A percentile compares a stretch with the other conserved stretches of the same genome.
phyloP scores from a whole-genome alignment of 2,329 filamentous ascomycete genomes.

The Penicillium concentricum region DNA sequence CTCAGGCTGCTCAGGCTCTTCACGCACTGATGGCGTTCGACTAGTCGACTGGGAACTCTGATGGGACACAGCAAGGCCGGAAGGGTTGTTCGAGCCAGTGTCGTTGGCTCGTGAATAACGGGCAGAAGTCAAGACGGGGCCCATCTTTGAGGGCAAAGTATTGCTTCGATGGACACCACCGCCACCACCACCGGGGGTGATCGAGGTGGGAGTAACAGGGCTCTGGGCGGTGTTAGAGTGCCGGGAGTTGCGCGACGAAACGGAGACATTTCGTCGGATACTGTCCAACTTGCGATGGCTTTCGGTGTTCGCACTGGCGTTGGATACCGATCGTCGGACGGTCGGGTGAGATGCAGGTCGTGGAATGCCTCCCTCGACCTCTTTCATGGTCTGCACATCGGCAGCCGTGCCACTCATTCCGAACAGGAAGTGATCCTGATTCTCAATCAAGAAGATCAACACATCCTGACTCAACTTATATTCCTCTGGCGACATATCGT shows the following conservation, averaged over 20 bases:
- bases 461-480: conserved; percentile 96
- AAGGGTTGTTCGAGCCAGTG: conserved; percentile 49
- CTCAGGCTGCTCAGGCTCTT: conserved; percentile 12
- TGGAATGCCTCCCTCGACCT: conserved; percentile 65
- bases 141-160: conserved; percentile 88
- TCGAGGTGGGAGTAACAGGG: conserved; percentile 60
- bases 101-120: conserved; percentile 63
- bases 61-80: conserved; percentile 29
- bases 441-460: conserved; percentile 95
- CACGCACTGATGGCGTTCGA: conserved; percentile 24
- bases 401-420: conserved; percentile 98
- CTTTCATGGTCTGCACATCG: conserved; percentile 72
- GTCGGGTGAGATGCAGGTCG: conserved; percentile 51
- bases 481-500: conserved; percentile 93
- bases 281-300: conserved; percentile 75
- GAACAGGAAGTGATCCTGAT: conserved; percentile 96
- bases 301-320: conserved; percentile 82
- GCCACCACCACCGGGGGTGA: conserved; percentile 52
- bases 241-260: conserved; percentile 83
- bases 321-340: conserved; percentile 75
- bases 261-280: conserved; percentile 84
- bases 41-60: conserved; percentile 34
- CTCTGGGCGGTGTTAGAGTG: conserved; percentile 70
- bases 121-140: conserved; percentile 66
- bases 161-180: conserved; percentile 75